A percentile compares a stretch with the other conserved stretches of the same genome.
Conservation (phyloP, 1,284 basidiomycete genomes). For the Inonotus hispidus region DNA sequence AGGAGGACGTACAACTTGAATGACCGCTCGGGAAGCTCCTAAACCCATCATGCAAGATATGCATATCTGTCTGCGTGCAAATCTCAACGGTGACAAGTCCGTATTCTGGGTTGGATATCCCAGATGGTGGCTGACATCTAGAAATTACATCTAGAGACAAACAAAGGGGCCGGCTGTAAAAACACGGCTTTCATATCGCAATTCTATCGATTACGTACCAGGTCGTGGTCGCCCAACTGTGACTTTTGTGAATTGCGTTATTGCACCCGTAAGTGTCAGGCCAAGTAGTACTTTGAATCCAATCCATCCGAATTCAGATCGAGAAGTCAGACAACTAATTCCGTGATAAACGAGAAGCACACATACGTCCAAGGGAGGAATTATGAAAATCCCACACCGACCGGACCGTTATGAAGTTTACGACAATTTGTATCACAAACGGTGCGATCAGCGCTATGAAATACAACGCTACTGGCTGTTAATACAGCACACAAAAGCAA, state of each 20-base stretch:
- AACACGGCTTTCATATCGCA: neutral
- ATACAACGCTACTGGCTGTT: slow-evolving; percentile 52
- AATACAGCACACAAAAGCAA: slow-evolving; percentile 1
- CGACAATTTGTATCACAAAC: slow-evolving; percentile 56
- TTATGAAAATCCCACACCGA: slow-evolving; percentile 90
- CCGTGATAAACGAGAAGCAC: slow-evolving; percentile 18
- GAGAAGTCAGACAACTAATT: neutral
- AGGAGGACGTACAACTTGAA: slow-evolving; percentile 59
- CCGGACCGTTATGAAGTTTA: slow-evolving; percentile 67
- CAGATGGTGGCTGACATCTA: slow-evolving; percentile 72
- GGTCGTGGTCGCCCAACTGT: slow-evolving; percentile 89
- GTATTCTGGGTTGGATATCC: slow-evolving; percentile 63
- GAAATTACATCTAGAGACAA: slow-evolving; percentile 60
- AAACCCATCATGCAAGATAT: slow-evolving; percentile 78
- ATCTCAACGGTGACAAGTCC: slow-evolving; percentile 73
- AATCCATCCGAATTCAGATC: neutral
- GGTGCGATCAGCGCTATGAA: slow-evolving; percentile 67
- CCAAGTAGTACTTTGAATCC: slow-evolving; percentile 58
- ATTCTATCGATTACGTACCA: slow-evolving; percentile 34
- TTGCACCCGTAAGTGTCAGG: slow-evolving; percentile 68
- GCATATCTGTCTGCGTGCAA: slow-evolving; percentile 67
- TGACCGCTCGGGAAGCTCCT: slow-evolving; percentile 94
- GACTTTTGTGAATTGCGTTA: slow-evolving; percentile 85
- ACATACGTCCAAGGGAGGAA: slow-evolving; percentile 69
- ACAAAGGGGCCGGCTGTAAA: neutral